These are phyloP conservation scores for Wickerhamomyces sp. DNA, from an alignment of 1,139 yeast species.

Conservation along the genomic window DNA sequence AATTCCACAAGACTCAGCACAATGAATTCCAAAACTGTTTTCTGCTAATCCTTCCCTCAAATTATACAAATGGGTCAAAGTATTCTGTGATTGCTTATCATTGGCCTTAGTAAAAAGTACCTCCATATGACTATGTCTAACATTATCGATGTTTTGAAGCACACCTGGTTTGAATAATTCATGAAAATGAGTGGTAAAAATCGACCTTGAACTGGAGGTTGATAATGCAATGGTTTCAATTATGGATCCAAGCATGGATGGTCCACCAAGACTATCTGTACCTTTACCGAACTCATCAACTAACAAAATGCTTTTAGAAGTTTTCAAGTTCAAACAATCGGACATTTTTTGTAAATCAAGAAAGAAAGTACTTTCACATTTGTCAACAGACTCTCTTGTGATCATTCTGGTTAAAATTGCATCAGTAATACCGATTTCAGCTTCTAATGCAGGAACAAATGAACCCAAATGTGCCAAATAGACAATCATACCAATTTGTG, in stretches of 20 bases:
- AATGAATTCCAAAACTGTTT: constrained; percentile 34
- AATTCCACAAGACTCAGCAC: constrained; percentile 35
- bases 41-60: constrained; percentile 28
- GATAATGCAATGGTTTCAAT: constrained; percentile 24
- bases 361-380: constrained; percentile 40
- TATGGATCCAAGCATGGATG: constrained; percentile 37
- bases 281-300: constrained; percentile 52
- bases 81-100: constrained; percentile 8
- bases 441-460: constrained; percentile 40
- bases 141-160: constrained; percentile 14
- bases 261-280: constrained; percentile 41
- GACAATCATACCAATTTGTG: constrained; percentile 39
- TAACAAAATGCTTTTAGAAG: constrained; percentile 34
- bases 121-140: constrained; percentile 26
- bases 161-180: constrained; percentile 30
- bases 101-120: constrained; percentile 16
- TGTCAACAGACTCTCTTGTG: constrained; percentile 38
- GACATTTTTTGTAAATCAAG: constrained; percentile 41
- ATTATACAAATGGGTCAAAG: constrained; percentile 31
- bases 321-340: constrained; percentile 32
- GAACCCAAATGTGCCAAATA: constrained; percentile 44
- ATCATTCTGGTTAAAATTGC: constrained; percentile 37
- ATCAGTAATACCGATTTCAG: constrained; percentile 40
- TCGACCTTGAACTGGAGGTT: constrained; percentile 26
- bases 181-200: constrained; percentile 41